Base-by-base conservation (phyloP, 1,139 yeast genomes). In the Suhomyces bribrorum region DNA sequence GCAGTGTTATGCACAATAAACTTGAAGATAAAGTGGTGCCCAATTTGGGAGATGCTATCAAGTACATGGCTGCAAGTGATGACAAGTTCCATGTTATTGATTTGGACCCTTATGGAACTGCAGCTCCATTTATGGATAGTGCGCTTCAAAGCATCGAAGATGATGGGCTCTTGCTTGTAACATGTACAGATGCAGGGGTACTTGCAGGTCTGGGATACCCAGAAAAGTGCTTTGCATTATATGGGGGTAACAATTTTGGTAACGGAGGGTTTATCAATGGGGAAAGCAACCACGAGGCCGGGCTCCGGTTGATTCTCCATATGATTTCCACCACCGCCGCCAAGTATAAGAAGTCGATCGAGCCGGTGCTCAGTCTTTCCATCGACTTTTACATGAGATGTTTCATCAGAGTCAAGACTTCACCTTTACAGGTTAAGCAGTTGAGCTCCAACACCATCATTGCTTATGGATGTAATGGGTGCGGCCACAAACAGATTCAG, bases 91-190 rank as follows among this genome's bases (percentile, higher is more conserved):
- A 92, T 56, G 86, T 87, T 8, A 80, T 94, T 41, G 99, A 92
- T 62, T 73, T 92, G 40, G 99, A 92, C 57, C 99, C 99, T 0
- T 92, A 92, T 57, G 99, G 99, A 14, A 85, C 97, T 0, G 98
- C 97, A 0, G 79, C 96, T 1, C 97, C 97, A 5, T 92, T 92
- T 57, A 73, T 92, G 28, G 98, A 92, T 57, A 78, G 92, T 20
- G 97, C 97, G 0, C 72, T 92, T 24, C 95, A 87, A 52, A 70
- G 84, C 27, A 76, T 90, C 11, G 78, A 76, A 37, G 90, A 89
- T 49, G 92, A 84, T 34, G 99, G 97, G 0, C 57, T 92, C 34
- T 63, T 92, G 50, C 66, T 90, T 34, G 92, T 92, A 6, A 92
- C 99, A 0, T 94, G 98, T 61, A 92, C 99, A 0, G 99, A 92